These are phyloP conservation scores for Dendrobium chrysotoxum DNA, from an alignment of 106 monocot species.

Conservation along the genomic window DNA sequence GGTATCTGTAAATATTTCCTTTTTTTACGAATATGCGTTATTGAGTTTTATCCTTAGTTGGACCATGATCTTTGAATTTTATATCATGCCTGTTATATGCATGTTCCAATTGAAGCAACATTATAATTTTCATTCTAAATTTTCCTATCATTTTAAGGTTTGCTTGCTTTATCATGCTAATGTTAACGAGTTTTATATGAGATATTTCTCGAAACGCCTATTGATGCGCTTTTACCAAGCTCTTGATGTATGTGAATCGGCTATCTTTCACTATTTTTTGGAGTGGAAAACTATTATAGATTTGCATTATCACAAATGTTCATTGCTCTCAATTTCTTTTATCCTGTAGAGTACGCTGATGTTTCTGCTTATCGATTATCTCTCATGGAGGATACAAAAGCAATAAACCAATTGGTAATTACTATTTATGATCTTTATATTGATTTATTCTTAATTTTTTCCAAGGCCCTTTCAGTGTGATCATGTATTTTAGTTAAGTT, in stretches of 20 bases:
- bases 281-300: not conserved
- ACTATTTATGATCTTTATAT: not conserved
- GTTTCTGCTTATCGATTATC: conserved; percentile 97
- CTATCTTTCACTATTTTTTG: not conserved
- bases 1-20: not conserved
- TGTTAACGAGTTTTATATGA: not conserved
- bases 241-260: not conserved
- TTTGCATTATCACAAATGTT: not conserved
- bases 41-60: not conserved
- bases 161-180: not conserved
- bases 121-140: not conserved
- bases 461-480: not conserved
- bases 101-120: not conserved
- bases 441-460: not conserved
- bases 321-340: not conserved
- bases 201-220: not conserved
- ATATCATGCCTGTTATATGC: not conserved
- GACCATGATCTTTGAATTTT: not conserved
- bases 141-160: not conserved
- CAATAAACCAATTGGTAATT: conserved; percentile 87
- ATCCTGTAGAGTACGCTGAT: conserved; percentile 81
- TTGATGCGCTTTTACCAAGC: not conserved
- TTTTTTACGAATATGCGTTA: not conserved
- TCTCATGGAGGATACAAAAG: conserved; percentile 89
- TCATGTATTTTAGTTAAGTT: not conserved